These are phyloP conservation scores for Fusarium sp. DNA, from an alignment of 2,329 filamentous ascomycete genomes.

Conservation along the genomic window DNA sequence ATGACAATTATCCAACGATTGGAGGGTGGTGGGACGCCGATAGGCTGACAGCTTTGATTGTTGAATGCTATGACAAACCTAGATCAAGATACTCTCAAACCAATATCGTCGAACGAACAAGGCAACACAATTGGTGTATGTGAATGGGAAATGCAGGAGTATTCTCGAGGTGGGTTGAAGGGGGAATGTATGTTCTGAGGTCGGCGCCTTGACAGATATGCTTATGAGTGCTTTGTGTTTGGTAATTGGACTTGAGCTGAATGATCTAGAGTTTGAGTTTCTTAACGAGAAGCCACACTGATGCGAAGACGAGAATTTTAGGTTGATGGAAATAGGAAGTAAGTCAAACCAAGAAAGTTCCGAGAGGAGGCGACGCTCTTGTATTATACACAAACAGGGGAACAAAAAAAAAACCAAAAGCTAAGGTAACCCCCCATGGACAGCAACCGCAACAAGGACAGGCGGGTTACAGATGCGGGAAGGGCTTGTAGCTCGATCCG, in stretches of 20 bases:
- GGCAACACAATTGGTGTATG: background rate
- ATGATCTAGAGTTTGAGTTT: background rate
- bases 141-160: background rate
- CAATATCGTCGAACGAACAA: background rate
- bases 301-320: background rate
- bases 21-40: background rate
- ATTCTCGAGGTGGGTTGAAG: background rate
- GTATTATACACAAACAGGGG: constrained; percentile 27
- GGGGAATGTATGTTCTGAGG: background rate
- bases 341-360: background rate
- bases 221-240: background rate
- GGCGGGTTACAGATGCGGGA: constrained; percentile 8
- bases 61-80: background rate
- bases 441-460: constrained; percentile 18
- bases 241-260: background rate
- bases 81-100: background rate
- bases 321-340: background rate
- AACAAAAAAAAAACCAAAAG: constrained; percentile 12
- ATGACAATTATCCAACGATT: background rate
- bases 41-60: background rate
- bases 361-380: constrained; percentile 6
- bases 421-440: constrained; percentile 7
- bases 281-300: background rate
- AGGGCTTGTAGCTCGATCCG: constrained; percentile 34
- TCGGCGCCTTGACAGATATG: background rate